Base-by-base conservation (phyloP, 352 stramenopile species). In the Phytophthora multivora region DNA sequence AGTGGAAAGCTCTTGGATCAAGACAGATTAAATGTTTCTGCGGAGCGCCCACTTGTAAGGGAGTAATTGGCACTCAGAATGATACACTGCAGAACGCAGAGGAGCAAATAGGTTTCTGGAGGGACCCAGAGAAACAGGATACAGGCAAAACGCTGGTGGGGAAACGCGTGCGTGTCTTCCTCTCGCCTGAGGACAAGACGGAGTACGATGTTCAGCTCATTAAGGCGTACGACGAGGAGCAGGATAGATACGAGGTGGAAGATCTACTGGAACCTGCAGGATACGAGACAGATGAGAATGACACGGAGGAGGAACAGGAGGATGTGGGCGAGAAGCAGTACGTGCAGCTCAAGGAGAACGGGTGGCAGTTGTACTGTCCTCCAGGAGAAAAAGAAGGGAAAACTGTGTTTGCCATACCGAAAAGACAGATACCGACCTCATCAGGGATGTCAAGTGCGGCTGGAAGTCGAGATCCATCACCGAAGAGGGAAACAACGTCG, bases 1-100 rank as follows among this genome's bases (percentile, higher is more conserved):
- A 98, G 72, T 99, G 90, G 90, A 92, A 96, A 56, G 75, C 86
- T 9, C 77, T 96, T 6, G 87, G 87, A 5, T 91, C 85, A 1
- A 77, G 81, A 38, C 83, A 88, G 52, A 93, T 95, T 50, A 91
- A 77, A 64, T 95, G 87, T 49, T 86, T 70, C 56, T 95, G 87
- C 31, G 84, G 77, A 2, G 65, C 83, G 9, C 47, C 63, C 1
- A 89, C 66, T 21, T 95, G 87, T 58, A 93, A 91, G 46, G 87
- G 87, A 1, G 75, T 92, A 6, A 95, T 95, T 52, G 87, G 87
- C 5, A 75, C 70, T 0, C 75, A 84, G 39, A 75, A 57, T 10
- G 71, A 85, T 21, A 68, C 39, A 1, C 45, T 78, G 28, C 68
- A 83, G 25, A 75, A 75, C 35, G 66, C 75, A 5, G 55, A 68